These are phyloP conservation scores for Chamaenerion angustifolium DNA, from an alignment of 345 rosid genomes.

Conservation along the genomic window DNA sequence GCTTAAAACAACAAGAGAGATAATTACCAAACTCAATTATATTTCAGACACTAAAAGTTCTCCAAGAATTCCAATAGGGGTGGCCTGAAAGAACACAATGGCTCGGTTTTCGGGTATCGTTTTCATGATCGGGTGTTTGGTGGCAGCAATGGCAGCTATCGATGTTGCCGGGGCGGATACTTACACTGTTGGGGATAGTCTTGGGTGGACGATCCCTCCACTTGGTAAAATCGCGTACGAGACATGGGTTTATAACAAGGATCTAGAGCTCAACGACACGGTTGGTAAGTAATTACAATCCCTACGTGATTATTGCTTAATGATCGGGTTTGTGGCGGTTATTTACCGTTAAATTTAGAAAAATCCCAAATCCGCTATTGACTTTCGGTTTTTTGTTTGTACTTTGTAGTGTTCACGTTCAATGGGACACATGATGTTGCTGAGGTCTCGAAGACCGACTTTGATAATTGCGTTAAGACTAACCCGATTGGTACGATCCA, in stretches of 20 bases:
- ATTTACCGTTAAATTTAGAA: too few species aligned
- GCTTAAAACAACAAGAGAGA: too few species aligned
- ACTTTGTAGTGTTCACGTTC: constrained; percentile 21
- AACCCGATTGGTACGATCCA: constrained; percentile 3
- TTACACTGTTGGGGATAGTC: constrained; percentile 9
- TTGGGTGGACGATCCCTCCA: constrained; percentile 14
- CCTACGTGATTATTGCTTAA: neutral
- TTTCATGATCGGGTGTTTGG: too few species aligned
- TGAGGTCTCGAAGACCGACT: constrained; percentile 12
- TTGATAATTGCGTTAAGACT: constrained; percentile 11
- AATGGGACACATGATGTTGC: constrained; percentile 13
- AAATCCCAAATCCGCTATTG: too few species aligned
- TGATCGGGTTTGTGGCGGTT: neutral
- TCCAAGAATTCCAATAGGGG: too few species aligned
- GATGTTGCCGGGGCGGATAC: neutral
- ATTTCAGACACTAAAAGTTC: too few species aligned
- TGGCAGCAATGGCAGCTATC: neutral
- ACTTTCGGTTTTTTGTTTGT: too few species aligned
- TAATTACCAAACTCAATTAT: too few species aligned
- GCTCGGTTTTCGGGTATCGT: too few species aligned
- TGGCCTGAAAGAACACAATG: too few species aligned
- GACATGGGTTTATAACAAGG: constrained; percentile 8
- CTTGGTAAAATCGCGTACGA: constrained; percentile 7
- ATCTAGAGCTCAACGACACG: constrained; percentile 6
- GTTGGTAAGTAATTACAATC: neutral